Base-by-base conservation (phyloP, 1,284 basidiomycete species). In the Retiboletus fuscus region DNA sequence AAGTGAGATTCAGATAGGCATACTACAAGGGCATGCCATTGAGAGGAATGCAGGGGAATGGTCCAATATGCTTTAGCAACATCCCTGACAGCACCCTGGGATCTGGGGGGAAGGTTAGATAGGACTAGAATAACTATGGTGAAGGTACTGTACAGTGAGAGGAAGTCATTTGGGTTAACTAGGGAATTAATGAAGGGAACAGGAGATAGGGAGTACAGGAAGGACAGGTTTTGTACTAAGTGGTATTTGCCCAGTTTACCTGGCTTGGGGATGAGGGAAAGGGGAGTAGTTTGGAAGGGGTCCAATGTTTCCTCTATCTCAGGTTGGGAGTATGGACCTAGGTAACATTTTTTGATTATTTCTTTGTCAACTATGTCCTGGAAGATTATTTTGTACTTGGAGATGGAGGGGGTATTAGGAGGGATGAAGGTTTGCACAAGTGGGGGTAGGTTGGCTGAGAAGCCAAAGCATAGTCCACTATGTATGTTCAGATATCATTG, bases 231-330 rank as follows among this genome's bases (percentile, higher is more conserved):
- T 18, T 71, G 70, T 0, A 71, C 26, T 0, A 71, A 20, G 4
- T 22, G 3, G 2, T n/a, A 71, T 43, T 66, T 70, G 0, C 63
- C 53, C 0, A 28, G 46, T 28, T 78, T 77, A 0, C 76, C 76
- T 0, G 81, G 72, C 68, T 86, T 85, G 0, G 82, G 82, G 0
- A 83, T 74, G 11, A 86, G 57, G 18, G 53, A 83, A 0, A 86
- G 53, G 0, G 85, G 84, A 0, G 84, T 84, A 0, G 84, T 72
- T 61, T 85, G 84, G 53, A 86, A 85, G 1, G 80, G 82, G 0
- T 85, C 82, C 20, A 86, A 73, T 8, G n/a, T n/a, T 1, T 39
- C 12, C 1, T 41, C 26, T n/a, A 39, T 10, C 4, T 49, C 22
- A 11, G 20, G 8, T 4, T 18, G 11, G 8, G 24, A 4, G 13